phyloP scores from a whole-genome alignment of 1,139 yeast species.

The Pichia sp. region DNA sequence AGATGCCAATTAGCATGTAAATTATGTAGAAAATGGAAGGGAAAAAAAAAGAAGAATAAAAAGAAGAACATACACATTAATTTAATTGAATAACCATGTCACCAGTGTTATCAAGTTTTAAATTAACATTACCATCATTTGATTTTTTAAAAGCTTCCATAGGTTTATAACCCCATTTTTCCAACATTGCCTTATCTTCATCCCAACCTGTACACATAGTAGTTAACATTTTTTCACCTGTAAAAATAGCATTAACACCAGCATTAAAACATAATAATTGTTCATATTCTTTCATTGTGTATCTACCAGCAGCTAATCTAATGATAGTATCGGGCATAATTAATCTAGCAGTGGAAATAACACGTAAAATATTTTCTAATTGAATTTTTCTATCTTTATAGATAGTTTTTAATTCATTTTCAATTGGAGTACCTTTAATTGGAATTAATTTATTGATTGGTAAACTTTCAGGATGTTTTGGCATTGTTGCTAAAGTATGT shows the following conservation, averaged over 20 bases:
- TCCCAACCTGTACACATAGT: slow-evolving; percentile 86
- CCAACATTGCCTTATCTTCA: slow-evolving; percentile 63
- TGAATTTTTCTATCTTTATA: slow-evolving; percentile 40
- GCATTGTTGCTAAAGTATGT: slow-evolving; percentile 61
- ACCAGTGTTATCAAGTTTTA: neutral
- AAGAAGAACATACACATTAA: neutral
- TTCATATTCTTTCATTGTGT: slow-evolving; percentile 73
- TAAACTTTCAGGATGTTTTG: slow-evolving; percentile 67
- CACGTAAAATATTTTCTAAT: slow-evolving; percentile 58
- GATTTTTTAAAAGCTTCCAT: slow-evolving; percentile 46
- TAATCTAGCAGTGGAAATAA: slow-evolving; percentile 70
- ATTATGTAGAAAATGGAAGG: neutral
- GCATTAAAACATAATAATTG: slow-evolving; percentile 72
- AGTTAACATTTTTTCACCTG: slow-evolving; percentile 76
- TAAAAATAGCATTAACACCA: slow-evolving; percentile 75
- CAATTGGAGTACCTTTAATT: slow-evolving; percentile 73
- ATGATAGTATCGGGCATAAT: slow-evolving; percentile 68
- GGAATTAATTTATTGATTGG: slow-evolving; percentile 81
- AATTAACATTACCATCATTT: neutral
- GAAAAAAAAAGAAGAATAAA: neutral
- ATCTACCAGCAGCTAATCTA: slow-evolving; percentile 74
- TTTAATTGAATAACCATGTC: neutral
- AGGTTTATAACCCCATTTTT: slow-evolving; percentile 66
- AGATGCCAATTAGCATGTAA: neutral
- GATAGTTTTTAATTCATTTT: slow-evolving; percentile 42